phyloP scores from a whole-genome alignment of 257 asterid genomes.

The Solanum microdontum region DNA sequence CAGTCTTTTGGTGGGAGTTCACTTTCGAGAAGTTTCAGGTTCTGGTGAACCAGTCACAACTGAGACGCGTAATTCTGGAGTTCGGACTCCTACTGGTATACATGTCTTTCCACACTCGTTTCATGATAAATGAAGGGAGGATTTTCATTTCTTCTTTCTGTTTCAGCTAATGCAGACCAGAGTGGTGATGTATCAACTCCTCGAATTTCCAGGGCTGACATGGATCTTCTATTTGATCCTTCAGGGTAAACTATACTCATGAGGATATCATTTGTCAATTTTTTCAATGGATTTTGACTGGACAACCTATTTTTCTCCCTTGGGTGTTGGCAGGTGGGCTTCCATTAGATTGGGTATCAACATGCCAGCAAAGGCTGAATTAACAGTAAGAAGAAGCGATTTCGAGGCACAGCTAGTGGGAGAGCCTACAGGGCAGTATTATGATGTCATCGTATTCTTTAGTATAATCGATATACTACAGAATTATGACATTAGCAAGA shows the following conservation, averaged over 20 bases:
- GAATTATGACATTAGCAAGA: constrained; percentile 87
- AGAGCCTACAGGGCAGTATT: constrained; percentile 70
- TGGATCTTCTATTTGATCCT: constrained; percentile 19
- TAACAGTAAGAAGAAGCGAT: constrained; percentile 37
- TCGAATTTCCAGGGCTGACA: constrained; percentile 20
- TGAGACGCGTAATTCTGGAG: constrained; percentile 12
- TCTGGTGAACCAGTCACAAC: constrained; percentile 43
- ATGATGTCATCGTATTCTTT: constrained; percentile 64
- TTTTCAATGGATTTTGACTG: not conserved
- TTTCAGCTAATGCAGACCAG: constrained; percentile 21
- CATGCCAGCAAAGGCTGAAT: constrained; percentile 69
- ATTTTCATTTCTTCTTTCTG: not conserved
- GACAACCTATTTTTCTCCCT: not conserved
- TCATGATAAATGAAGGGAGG: not conserved
- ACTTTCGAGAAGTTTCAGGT: constrained; percentile 57
- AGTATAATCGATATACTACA: constrained; percentile 86
- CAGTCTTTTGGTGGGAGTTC: constrained; percentile 83
- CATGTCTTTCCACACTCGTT: not conserved
- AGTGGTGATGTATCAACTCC: constrained; percentile 24
- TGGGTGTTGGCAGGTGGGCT: constrained; percentile 25
- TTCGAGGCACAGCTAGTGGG: constrained; percentile 57
- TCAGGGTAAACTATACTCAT: constrained; percentile 18
- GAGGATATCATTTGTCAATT: not conserved
- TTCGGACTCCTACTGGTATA: constrained; percentile 26
- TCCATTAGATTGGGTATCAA: constrained; percentile 45